Percentiles rank a stretch among this genome's conserved stretches.
phyloP scores from a whole-genome alignment of 805 yeast species.

The Blastobotrys mokoenaii region DNA sequence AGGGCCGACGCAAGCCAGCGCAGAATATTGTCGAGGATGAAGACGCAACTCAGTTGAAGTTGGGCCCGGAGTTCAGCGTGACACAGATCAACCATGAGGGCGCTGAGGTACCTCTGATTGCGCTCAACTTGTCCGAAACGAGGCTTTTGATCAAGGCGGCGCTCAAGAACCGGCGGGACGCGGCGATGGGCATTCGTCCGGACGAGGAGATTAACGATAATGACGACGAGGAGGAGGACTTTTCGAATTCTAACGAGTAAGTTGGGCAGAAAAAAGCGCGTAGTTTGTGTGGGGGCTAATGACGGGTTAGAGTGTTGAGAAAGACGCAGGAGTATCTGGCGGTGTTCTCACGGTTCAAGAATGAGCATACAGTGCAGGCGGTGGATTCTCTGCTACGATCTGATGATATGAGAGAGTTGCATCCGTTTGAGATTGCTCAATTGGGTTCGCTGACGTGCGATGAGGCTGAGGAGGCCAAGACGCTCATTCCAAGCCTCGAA shows the following conservation, averaged over 20 bases:
- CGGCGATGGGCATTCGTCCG: slow-evolving; percentile 24
- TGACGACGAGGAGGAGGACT: slow-evolving; percentile 31
- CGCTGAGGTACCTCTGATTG: slow-evolving; percentile 63
- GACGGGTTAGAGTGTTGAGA: slow-evolving; percentile 53
- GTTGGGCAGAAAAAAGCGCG: too few relatives aligned
- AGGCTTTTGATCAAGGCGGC: slow-evolving; percentile 86
- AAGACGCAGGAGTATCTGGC: slow-evolving; percentile 84
- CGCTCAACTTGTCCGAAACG: slow-evolving; percentile 84
- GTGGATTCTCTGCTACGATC: slow-evolving; percentile 77
- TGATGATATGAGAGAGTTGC: slow-evolving; percentile 67
- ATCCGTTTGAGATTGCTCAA: slow-evolving; percentile 95
- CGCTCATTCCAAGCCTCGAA: slow-evolving; percentile 80
- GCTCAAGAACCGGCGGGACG: slow-evolving; percentile 59
- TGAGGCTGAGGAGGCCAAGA: slow-evolving; percentile 94
- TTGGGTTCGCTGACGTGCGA: slow-evolving; percentile 84
- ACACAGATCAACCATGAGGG: slow-evolving; percentile 79
- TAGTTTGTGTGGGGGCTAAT: background rate
- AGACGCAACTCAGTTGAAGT: slow-evolving; percentile 75
- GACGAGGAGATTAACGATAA: slow-evolving; percentile 30
- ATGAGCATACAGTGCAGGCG: slow-evolving; percentile 85
- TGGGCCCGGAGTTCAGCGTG: slow-evolving; percentile 89
- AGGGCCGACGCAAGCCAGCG: slow-evolving; percentile 64
- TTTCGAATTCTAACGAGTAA: slow-evolving; percentile 29
- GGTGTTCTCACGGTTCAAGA: slow-evolving; percentile 82
- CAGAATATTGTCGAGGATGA: slow-evolving; percentile 75